Percentiles rank a stretch among this genome's conserved stretches.
Conservation (phyloP, 2,329 filamentous ascomycete genomes). For the Chaetomium globosum region DNA sequence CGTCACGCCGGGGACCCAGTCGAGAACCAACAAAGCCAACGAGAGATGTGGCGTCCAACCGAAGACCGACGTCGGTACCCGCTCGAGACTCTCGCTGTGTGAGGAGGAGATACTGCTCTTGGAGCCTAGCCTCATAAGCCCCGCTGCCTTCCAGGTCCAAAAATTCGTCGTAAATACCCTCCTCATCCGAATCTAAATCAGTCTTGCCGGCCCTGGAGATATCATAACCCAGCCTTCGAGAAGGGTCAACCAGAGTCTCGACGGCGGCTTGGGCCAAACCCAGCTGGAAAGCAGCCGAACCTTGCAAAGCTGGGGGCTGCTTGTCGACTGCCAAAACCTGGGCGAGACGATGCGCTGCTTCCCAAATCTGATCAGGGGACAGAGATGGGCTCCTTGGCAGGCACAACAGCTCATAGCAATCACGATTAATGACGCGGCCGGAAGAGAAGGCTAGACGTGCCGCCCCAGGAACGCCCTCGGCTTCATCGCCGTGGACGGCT, state of each 20-base stretch:
- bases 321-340: conserved; percentile 50
- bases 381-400: conserved; percentile 43
- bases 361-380: conserved; percentile 45
- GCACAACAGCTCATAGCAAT: conserved; percentile 52
- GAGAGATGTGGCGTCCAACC: conserved; percentile 42
- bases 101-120: conserved; percentile 35
- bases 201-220: conserved; percentile 32
- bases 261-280: conserved; percentile 49
- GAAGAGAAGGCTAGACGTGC: conserved; percentile 3
- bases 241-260: conserved; percentile 52
- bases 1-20: not conserved
- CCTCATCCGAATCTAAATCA: conserved; percentile 34
- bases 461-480: conserved; percentile 31
- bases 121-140: conserved; percentile 34
- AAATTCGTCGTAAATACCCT: conserved; percentile 29
- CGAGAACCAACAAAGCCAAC: conserved; percentile 1
- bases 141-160: conserved; percentile 25
- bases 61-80: conserved; percentile 46
- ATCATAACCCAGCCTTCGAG: conserved; percentile 49
- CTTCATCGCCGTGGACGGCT: conserved; percentile 34
- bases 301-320: conserved; percentile 46
- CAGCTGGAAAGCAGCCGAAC: conserved; percentile 48
- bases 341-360: conserved; percentile 51
- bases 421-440: conserved; percentile 34
- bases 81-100: conserved; percentile 37